Evolutionary conservation across 2,329 filamentous ascomycete species (phyloP).

Genomic region (Emmonsiellopsis sp.): DNA sequence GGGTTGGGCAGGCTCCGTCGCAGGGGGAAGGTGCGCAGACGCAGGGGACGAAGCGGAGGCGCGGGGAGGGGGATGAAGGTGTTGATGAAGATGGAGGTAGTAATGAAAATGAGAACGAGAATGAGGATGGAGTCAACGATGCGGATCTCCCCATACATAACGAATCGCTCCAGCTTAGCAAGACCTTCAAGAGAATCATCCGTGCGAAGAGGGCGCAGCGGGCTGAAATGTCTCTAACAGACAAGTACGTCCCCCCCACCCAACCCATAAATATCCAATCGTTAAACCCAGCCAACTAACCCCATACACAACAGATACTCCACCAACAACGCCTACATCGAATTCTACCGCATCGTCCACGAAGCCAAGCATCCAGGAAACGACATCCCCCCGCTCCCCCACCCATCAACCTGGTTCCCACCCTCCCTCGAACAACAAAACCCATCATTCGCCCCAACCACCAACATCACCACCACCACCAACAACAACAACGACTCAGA

Average conservation of each 20-base stretch:
- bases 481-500: conserved; percentile 17
- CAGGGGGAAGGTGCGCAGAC: conserved; percentile 21
- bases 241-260: conserved; percentile 28
- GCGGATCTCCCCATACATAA: too few relatives aligned
- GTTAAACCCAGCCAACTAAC: not conserved
- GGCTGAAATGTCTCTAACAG: conserved; percentile 29
- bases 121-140: conserved; percentile 16
- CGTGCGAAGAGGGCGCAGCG: conserved; percentile 27
- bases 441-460: conserved; percentile 15
- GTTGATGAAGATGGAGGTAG: conserved; percentile 34
- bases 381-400: conserved; percentile 43
- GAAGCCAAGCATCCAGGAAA: conserved; percentile 49
- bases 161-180: conserved; percentile 24
- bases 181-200: conserved; percentile 27
- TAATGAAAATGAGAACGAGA: conserved; percentile 36
- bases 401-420: conserved; percentile 54
- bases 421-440: conserved; percentile 19
- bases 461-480: conserved; percentile 24
- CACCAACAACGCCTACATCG: conserved; percentile 50
- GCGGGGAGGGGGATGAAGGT: conserved; percentile 15
- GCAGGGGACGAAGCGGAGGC: conserved; percentile 32
- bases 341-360: conserved; percentile 54
- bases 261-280: not conserved
- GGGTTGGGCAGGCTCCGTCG: conserved; percentile 17
- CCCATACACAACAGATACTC: conserved; percentile 39